Evolutionary conservation across 2,329 filamentous ascomycete species (phyloP).

Genomic region (Colletotrichum navitas): DNA sequence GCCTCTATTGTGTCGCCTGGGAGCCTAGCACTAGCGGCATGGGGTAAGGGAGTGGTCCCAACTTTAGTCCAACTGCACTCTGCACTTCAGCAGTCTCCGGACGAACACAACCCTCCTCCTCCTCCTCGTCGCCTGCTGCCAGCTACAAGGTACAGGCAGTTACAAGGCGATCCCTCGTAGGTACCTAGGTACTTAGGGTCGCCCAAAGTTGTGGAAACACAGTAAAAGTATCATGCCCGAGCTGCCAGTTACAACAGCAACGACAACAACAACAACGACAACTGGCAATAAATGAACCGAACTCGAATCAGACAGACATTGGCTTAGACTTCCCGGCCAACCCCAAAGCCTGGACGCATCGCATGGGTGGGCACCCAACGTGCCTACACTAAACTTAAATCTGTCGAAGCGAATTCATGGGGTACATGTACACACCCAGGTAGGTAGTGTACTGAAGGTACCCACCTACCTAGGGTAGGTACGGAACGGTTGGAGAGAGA

Average conservation of each 20-base stretch:
- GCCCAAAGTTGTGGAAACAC: too few species aligned
- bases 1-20: too few species aligned
- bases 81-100: not conserved
- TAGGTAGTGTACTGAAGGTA: too few species aligned
- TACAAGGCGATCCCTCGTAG: too few species aligned
- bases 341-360: not conserved
- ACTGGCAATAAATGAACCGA: not conserved
- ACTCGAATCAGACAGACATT: not conserved
- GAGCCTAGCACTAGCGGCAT: not conserved
- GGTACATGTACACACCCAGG: not conserved
- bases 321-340: not conserved
- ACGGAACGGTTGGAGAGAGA: too few species aligned
- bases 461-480: too few species aligned
- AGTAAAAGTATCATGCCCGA: too few species aligned
- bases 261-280: not conserved
- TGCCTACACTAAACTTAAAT: constrained; percentile 32
- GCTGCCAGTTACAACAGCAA: not conserved
- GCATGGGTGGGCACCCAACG: constrained; percentile 1
- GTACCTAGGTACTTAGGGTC: too few species aligned
- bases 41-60: not conserved
- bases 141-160: too few species aligned
- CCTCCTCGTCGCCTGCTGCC: too few species aligned
- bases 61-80: not conserved
- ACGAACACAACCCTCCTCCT: not conserved
- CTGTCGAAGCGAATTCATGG: not conserved